Evolutionary conservation across 148 eudicot genomes (phyloP).

Genomic region (Oxyria digyna): DNA sequence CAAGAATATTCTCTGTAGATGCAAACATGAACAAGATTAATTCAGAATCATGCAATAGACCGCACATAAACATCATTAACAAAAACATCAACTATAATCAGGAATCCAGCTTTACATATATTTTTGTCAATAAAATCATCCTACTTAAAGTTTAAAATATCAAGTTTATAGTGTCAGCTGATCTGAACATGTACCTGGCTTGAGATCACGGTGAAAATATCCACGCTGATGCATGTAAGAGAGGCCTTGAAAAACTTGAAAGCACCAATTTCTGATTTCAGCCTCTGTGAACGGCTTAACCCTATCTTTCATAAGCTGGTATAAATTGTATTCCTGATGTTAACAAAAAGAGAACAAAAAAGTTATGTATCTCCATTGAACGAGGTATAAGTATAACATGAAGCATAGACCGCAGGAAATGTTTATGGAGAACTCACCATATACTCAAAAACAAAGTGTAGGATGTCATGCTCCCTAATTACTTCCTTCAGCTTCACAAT

Average conservation of each 20-base stretch:
- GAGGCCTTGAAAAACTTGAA: conserved; percentile 94
- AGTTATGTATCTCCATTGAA: neutral
- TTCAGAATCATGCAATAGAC: neutral
- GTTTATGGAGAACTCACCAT: conserved; percentile 35
- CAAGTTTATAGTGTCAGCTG: neutral
- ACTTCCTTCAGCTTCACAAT: conserved; percentile 97
- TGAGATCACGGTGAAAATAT: conserved; percentile 92
- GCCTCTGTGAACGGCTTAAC: conserved; percentile 56
- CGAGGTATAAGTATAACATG: neutral
- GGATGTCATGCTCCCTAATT: conserved; percentile 58
- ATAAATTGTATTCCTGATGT: conserved; percentile 65
- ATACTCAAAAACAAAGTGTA: conserved; percentile 86
- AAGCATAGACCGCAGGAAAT: neutral
- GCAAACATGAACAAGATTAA: neutral
- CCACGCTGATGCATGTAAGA: conserved; percentile 89
- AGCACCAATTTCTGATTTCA: conserved; percentile 82
- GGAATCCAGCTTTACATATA: neutral
- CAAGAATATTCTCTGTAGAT: conserved; percentile 65
- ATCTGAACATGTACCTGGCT: conserved; percentile 45
- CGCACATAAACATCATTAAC: neutral
- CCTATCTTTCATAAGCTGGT: conserved; percentile 71
- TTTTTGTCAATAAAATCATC: neutral
- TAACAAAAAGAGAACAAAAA: neutral
- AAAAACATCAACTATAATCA: neutral
- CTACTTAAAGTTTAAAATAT: neutral